Evolutionary conservation across 2,329 filamentous ascomycete species (phyloP).

Genomic region (Xylogone sp.): DNA sequence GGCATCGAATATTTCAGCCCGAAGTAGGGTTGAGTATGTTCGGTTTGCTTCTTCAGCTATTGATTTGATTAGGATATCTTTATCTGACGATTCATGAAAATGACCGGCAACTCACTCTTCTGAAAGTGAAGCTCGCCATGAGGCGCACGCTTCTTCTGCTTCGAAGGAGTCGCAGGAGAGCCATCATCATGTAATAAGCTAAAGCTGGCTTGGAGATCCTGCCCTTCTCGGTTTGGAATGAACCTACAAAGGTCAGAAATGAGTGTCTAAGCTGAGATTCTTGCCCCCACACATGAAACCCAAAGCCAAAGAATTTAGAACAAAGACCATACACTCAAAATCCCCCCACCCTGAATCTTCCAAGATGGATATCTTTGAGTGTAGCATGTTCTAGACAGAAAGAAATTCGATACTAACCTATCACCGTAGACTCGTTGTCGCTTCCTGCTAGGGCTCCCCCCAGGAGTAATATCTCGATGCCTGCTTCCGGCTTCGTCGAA

Average conservation of each 20-base stretch:
- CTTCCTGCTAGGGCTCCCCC: conserved; percentile 64
- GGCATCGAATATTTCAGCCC: conserved; percentile 88
- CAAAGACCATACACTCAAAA: not conserved
- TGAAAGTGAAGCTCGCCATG: conserved; percentile 94
- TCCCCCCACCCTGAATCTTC: too few species aligned
- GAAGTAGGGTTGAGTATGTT: conserved; percentile 82
- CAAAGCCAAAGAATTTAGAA: not conserved
- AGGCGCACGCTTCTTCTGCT: conserved; percentile 76
- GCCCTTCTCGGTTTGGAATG: conserved; percentile 88
- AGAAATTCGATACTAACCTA: conserved; percentile 29
- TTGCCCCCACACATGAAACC: not conserved
- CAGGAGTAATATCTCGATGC: conserved; percentile 57
- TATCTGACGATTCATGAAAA: not conserved
- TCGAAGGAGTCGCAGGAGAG: conserved; percentile 86
- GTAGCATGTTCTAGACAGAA: not conserved
- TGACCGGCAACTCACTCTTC: conserved; percentile 59
- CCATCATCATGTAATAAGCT: conserved; percentile 88
- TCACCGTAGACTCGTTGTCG: conserved; percentile 63
- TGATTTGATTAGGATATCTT: conserved; percentile 5
- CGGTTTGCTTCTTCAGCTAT: conserved; percentile 89
- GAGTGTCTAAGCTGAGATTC: not conserved
- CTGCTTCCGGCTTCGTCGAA: conserved; percentile 53
- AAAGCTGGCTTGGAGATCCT: conserved; percentile 91
- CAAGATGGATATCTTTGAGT: not conserved
- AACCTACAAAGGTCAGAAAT: conserved; percentile 58